A percentile compares a stretch with the other conserved stretches of the same genome.
Evolutionary conservation across 345 rosid genomes (phyloP).

Genomic region (Clausena lansium): DNA sequence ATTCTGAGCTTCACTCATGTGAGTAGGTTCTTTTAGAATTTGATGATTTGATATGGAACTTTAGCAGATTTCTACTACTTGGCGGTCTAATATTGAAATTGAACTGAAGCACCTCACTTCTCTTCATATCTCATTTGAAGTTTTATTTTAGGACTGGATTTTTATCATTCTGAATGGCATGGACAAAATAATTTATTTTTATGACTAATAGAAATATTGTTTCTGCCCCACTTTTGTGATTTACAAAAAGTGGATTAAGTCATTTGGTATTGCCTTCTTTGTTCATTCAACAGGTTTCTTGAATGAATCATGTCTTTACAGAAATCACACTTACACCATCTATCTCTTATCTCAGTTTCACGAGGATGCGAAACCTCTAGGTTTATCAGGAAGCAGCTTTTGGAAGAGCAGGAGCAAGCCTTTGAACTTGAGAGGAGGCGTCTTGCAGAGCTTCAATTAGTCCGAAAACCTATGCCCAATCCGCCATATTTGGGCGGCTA

Average conservation of each 20-base stretch:
- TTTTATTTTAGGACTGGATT: background rate
- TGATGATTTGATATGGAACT: background rate
- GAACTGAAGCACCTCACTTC: background rate
- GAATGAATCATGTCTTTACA: background rate
- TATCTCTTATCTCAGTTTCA: constrained; percentile 32
- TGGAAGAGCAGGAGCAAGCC: constrained; percentile 45
- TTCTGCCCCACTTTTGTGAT: background rate
- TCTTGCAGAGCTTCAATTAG: constrained; percentile 30
- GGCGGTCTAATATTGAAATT: background rate
- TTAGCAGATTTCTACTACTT: background rate
- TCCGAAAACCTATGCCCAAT: constrained; percentile 28
- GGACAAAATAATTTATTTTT: background rate
- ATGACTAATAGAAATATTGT: background rate
- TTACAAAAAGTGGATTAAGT: background rate
- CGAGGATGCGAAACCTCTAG: constrained; percentile 42
- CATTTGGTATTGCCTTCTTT: background rate
- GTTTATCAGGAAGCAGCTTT: constrained; percentile 43
- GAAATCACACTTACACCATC: background rate
- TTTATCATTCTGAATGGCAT: background rate
- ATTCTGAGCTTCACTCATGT: constrained; percentile 54
- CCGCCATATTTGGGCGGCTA: constrained; percentile 31
- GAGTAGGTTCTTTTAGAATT: constrained; percentile 18
- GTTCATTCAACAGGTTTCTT: background rate
- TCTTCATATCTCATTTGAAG: background rate
- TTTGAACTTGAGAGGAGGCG: constrained; percentile 44